Conservation (phyloP, 2,329 filamentous ascomycete genomes). For the Sclerotinia glacialis region DNA sequence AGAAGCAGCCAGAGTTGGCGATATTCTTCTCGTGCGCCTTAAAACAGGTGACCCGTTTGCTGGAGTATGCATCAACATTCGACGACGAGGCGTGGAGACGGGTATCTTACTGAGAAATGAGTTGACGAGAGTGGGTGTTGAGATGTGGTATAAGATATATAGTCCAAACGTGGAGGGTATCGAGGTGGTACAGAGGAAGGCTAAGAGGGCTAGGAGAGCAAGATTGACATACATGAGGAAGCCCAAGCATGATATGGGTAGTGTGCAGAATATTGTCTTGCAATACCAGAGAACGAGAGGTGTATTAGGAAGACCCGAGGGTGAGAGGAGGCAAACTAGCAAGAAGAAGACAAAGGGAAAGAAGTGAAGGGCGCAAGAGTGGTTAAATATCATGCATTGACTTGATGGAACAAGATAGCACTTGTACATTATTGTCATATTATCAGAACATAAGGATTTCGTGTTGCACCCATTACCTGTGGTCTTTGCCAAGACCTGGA, state of each 20-base stretch:
- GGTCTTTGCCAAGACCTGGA: background rate
- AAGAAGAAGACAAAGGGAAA: constrained; percentile 36
- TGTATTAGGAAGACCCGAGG: constrained; percentile 40
- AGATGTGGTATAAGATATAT: constrained; percentile 98
- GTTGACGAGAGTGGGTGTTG: constrained; percentile 80
- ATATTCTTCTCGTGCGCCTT: constrained; percentile 86
- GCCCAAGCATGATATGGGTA: constrained; percentile 82
- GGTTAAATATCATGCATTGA: background rate
- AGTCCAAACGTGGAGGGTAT: constrained; percentile 85
- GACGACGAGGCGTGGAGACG: constrained; percentile 83
- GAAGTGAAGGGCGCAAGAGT: background rate
- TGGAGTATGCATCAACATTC: constrained; percentile 83
- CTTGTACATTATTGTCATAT: constrained; percentile 23
- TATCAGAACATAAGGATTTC: constrained; percentile 1
- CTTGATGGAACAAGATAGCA: constrained; percentile 9
- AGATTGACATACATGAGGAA: constrained; percentile 88
- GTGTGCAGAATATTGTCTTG: constrained; percentile 75
- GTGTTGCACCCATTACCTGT: background rate
- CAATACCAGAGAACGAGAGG: constrained; percentile 58
- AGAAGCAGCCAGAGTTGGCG: constrained; percentile 78
- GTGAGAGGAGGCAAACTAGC: constrained; percentile 27
- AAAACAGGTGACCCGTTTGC: constrained; percentile 85
- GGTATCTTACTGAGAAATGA: constrained; percentile 83
- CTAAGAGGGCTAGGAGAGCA: constrained; percentile 82
- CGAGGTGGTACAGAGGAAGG: constrained; percentile 84